These are phyloP conservation scores for Aspergillus bombycis DNA, from an alignment of 2,329 filamentous ascomycete genomes.

Conservation along the genomic window DNA sequence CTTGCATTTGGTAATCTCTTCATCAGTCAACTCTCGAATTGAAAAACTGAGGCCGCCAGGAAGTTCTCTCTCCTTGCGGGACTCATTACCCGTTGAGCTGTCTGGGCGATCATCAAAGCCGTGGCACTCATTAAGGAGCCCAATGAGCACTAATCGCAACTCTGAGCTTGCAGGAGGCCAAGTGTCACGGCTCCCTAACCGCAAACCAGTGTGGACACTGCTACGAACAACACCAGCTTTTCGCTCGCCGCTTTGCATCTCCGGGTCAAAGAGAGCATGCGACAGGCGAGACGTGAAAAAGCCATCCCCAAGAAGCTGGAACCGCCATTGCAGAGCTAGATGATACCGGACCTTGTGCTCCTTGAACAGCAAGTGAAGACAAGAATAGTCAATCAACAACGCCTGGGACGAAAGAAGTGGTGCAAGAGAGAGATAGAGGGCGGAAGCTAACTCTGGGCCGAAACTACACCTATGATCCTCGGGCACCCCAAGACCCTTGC, in stretches of 20 bases:
- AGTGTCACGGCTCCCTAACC: constrained; percentile 75
- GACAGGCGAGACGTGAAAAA: constrained; percentile 79
- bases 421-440: constrained; percentile 71
- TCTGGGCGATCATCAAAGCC: constrained; percentile 33
- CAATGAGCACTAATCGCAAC: constrained; percentile 84
- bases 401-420: constrained; percentile 76
- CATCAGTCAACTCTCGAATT: constrained; percentile 75
- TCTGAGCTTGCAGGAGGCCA: constrained; percentile 97
- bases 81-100: constrained; percentile 22
- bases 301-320: constrained; percentile 83
- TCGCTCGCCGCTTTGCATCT: constrained; percentile 77
- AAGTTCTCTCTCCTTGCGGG: constrained; percentile 46
- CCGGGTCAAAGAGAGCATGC: constrained; percentile 81
- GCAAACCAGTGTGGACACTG: constrained; percentile 76
- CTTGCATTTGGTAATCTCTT: constrained; percentile 81
- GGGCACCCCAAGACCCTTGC: constrained; percentile 19
- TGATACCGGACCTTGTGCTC: constrained; percentile 73
- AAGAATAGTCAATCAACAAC: constrained; percentile 74
- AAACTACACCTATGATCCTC: constrained; percentile 27
- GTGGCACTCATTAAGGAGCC: constrained; percentile 78
- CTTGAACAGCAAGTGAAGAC: constrained; percentile 75
- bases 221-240: constrained; percentile 68
- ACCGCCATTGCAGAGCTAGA: constrained; percentile 73
- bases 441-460: constrained; percentile 51
- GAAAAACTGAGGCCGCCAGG: constrained; percentile 79